A percentile compares a stretch with the other conserved stretches of the same genome.
Conservation (phyloP, 2,329 filamentous ascomycete species). For the Colletotrichum sp. region DNA sequence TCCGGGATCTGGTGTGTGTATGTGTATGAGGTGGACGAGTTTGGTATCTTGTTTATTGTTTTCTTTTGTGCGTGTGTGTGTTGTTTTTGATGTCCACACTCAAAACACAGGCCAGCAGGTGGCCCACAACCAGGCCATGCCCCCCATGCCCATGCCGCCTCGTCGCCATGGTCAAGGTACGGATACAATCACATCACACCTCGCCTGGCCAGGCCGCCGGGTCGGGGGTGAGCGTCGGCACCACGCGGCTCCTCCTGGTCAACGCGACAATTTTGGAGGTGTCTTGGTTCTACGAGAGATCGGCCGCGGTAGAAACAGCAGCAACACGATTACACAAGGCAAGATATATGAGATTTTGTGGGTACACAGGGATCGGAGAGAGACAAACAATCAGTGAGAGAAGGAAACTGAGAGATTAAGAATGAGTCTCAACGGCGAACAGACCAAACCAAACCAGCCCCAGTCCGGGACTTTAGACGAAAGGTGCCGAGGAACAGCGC, state of each 20-base stretch:
- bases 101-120: neutral
- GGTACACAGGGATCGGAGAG: neutral
- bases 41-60: conserved; percentile 16
- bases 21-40: neutral
- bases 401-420: neutral
- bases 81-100: neutral
- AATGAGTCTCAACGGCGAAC: neutral
- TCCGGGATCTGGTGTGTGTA: neutral
- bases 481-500: neutral
- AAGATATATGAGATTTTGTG: neutral
- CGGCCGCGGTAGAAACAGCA: neutral
- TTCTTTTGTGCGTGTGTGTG: neutral
- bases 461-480: neutral
- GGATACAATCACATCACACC: neutral
- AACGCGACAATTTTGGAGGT: neutral
- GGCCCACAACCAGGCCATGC: neutral
- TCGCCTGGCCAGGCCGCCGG: neutral
- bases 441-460: neutral
- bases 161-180: neutral
- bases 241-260: neutral
- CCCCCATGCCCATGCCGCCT: neutral
- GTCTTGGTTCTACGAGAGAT: neutral
- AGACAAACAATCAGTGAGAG: neutral
- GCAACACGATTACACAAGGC: neutral
- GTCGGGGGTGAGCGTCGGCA: neutral